Evolutionary conservation across 306 rosid species (phyloP).

Genomic region (Castanea sativa): DNA sequence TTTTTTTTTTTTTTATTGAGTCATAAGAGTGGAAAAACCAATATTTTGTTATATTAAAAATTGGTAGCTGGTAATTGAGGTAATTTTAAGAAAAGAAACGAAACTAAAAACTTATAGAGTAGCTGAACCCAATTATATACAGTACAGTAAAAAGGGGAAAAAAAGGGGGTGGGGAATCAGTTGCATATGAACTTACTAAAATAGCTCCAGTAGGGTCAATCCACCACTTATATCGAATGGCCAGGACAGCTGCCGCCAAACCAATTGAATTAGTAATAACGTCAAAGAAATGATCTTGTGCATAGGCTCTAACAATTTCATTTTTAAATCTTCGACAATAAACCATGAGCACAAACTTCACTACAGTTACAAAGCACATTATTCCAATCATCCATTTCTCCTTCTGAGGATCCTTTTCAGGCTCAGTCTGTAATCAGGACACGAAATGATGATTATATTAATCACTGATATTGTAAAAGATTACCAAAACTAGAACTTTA

Average conservation of each 20-base stretch:
- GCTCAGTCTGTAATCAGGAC: conserved; percentile 45
- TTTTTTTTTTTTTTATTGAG: too few relatives aligned
- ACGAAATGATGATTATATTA: too few relatives aligned
- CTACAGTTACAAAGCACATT: conserved; percentile 61
- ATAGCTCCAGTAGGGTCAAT: conserved; percentile 84
- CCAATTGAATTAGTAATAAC: conserved; percentile 84
- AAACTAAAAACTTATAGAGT: not conserved
- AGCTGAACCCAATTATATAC: not conserved
- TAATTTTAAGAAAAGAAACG: not conserved
- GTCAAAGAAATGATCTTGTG: conserved; percentile 91
- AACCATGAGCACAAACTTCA: conserved; percentile 52
- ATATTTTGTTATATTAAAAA: not conserved
- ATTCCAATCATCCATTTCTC: conserved; percentile 90
- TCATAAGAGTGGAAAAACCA: not conserved
- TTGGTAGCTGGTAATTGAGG: not conserved
- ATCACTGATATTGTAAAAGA: too few relatives aligned
- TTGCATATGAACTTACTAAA: conserved; percentile 37
- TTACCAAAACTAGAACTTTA: too few relatives aligned
- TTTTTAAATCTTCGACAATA: conserved; percentile 76
- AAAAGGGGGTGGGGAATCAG: not conserved
- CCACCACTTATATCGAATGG: conserved; percentile 85
- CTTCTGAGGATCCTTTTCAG: conserved; percentile 59
- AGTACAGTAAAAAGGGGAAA: too few relatives aligned
- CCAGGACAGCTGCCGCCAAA: conserved; percentile 64
- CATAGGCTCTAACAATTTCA: conserved; percentile 77